Evolutionary conservation across 768 basidiomycete species (phyloP), one percentile per base, ranked within the genome.

Genomic region (Suillus luteus): DNA sequence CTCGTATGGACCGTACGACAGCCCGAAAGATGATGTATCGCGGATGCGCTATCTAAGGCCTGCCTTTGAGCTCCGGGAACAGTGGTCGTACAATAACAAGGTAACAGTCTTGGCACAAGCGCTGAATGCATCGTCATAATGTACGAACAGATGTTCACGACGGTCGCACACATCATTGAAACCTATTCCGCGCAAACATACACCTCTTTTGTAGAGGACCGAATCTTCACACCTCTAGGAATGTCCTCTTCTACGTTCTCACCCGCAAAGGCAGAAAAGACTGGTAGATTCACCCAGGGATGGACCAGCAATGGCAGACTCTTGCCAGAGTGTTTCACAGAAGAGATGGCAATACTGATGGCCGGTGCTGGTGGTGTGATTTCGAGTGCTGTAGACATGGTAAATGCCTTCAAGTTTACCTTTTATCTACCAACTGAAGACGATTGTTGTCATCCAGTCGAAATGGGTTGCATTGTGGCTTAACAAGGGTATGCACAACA

Each of bases 321-420:
- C 24, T 69, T 81, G 0, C 77, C 80, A 1, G 70, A 69, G 37
- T 75, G 70, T 65, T 71, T 78, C 19, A 65, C 64, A 1, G 76
- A 78, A 55, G 66, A 73, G 0, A 62, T 40, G 6, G 68, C 62
- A 7, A 67, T 71, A 0, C 35, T 74, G 17, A 65, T 69, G 15
- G 77, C 80, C 5, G 82, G 81, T 6, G 64, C 81, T 0, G 81
- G 79, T 1, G 83, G 81, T 1, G 49, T 83, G n/a, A 79, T 82
- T 35, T 80, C 82, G 38, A 81, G 65, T 31, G 74, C 73, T 0
- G 62, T 75, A 19, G 82, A 84, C 41, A 74, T 84, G 77, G 83
- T 79, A 37, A 11, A 79, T 66, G 19, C 19, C 17, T 41, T n/a
- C n/a, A n/a, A n/a, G n/a, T n/a, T n/a, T n/a, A 33, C 14, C 3